Base-by-base conservation (phyloP, 805 yeast species). In the Barnettozyma californica region DNA sequence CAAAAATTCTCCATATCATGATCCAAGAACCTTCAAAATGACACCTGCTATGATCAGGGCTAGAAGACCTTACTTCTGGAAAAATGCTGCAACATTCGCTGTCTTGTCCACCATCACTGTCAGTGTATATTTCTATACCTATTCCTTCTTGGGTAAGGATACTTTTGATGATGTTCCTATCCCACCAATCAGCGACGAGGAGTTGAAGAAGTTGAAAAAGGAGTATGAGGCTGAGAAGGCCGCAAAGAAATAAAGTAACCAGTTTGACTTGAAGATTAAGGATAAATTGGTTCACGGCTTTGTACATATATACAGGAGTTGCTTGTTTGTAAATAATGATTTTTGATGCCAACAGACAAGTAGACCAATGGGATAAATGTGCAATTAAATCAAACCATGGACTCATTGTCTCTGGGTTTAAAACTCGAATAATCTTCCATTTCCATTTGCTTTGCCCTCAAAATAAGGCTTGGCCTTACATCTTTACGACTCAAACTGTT, bases 31-130 rank as follows among this genome's bases (percentile, higher is more conserved):
- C 31, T 84, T 79, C 68, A 84, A 84, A 62, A 90, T 90, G 92
- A 87, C 97, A 1, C 96, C 96, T 14, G 96, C 97, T 6, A 81
- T 92, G 75, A 74, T 88, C 56, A 76, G 98, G 55, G 97, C 96
- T 42, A 79, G 98, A 66, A 75, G 77, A 51, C 97, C 96, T 38
- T 92, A 79, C 62, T 87, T 90, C 69, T 79, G 82, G 77, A 80
- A 75, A 59, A 92, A 91, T 65, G 77, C 84, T 62, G 70, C 79
- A 18, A 78, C 82, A 0, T 78, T 91, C 44, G 71, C 72, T 16
- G 67, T 77, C 0, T 70, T 88, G 19, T 68, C 81, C 5, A 76
- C 84, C n/a, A 68, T 88, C 45, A 83, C 94, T 6, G 71, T 77
- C 10, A 81, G 87, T 40, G 84, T 89, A 25, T 91, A 74, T 60